These are phyloP conservation scores for Fusarium nisikadoi DNA, from an alignment of 2,329 filamentous ascomycete species.

Conservation along the genomic window DNA sequence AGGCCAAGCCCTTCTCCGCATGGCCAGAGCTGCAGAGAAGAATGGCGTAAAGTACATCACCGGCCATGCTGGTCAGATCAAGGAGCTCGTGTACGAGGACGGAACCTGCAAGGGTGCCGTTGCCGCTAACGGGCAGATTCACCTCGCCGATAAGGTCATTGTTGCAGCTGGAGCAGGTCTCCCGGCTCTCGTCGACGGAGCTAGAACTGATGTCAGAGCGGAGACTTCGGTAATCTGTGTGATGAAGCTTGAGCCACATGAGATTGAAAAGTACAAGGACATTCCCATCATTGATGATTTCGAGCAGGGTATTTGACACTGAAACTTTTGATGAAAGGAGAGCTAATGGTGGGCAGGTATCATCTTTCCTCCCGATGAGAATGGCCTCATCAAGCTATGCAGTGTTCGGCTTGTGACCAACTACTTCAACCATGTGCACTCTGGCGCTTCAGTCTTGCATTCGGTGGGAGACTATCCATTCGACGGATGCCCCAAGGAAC, in stretches of 20 bases:
- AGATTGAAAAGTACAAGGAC: slow-evolving; percentile 63
- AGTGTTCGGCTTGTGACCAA: slow-evolving; percentile 64
- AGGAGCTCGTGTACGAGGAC: slow-evolving; percentile 41
- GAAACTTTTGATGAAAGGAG: neutral
- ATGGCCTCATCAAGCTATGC: slow-evolving; percentile 62
- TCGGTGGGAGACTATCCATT: slow-evolving; percentile 38
- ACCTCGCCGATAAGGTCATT: slow-evolving; percentile 69
- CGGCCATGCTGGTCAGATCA: slow-evolving; percentile 41
- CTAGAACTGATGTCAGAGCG: slow-evolving; percentile 69
- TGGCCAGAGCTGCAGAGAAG: slow-evolving; percentile 44
- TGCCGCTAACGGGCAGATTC: slow-evolving; percentile 56
- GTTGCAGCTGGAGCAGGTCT: slow-evolving; percentile 76
- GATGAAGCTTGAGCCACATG: slow-evolving; percentile 66
- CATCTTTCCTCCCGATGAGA: slow-evolving; percentile 64
- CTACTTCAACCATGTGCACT: slow-evolving; percentile 50
- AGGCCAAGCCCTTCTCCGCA: slow-evolving; percentile 45
- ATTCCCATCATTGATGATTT: slow-evolving; percentile 50
- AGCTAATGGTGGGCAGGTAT: slow-evolving; percentile 51
- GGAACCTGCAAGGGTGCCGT: slow-evolving; percentile 57
- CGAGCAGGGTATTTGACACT: slow-evolving; percentile 26
- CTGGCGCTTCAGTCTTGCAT: slow-evolving; percentile 31
- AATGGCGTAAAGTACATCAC: slow-evolving; percentile 46
- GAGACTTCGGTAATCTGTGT: slow-evolving; percentile 74
- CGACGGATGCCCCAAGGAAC: slow-evolving; percentile 58
- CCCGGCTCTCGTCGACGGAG: slow-evolving; percentile 66